Base-by-base conservation (phyloP, 805 yeast species). In the Suhomyces tanzawaensis region DNA sequence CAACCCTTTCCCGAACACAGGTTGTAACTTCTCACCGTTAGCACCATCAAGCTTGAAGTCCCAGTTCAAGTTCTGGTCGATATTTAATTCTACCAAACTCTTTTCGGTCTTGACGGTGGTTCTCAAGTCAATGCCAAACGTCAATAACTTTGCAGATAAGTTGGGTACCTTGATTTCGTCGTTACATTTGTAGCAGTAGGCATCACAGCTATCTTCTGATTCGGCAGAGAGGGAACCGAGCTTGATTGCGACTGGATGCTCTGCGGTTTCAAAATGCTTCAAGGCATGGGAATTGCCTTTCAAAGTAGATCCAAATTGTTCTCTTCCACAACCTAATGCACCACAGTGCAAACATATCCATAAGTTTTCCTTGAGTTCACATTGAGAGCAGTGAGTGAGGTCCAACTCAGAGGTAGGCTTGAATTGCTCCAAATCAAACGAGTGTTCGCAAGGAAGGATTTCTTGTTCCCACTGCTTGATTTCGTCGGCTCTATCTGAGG, bases 271-370 rank as follows among this genome's bases (percentile, higher is more conserved):
- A 53, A 58, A 82, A 61, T 93, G 99, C 0, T 61, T 57, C 42
- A 91, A 64, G 0, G 95, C 98, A 59, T 93, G 99, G 0, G 95
- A 81, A 55, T 91, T 79, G 4, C 99, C 99, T n/a, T 89, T 83
- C 24, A 67, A 44, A 9, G 85, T 78, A 17, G 95, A 91, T 24
- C 98, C 99, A 55, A 85, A 87, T 60, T 93, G 99, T 22, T 81
- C 81, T 47, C 99, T 71, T 4, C 99, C 99, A 64, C 99, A 93
- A 4, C 96, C 96, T 8, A 89, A 51, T n/a, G 75, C 65, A 2
- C 99, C 99, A 72, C 99, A 93, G 34, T 76, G 76, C 32, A 93
- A 63, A 66, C 99, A 93, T 13, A 93, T 69, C 99, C 99, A 93
- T 32, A 93, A 62, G 56, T 93, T 93, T 47, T 82, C 85, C 21